A percentile compares a stretch with the other conserved stretches of the same genome.
Evolutionary conservation across 2,329 filamentous ascomycete genomes (phyloP).

Genomic region (Tolypocladium guangdongense): DNA sequence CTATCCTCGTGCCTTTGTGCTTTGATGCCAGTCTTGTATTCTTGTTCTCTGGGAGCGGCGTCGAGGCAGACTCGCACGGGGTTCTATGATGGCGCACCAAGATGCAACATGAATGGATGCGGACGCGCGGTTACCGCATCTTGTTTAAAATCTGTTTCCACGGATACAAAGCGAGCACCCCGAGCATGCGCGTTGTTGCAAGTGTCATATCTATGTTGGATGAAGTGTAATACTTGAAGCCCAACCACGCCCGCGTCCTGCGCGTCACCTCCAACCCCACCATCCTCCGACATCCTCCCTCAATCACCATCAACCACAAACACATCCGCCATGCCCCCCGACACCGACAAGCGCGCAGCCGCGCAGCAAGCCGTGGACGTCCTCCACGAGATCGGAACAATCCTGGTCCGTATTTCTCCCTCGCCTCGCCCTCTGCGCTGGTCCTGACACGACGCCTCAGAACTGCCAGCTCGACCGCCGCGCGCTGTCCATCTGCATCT

Average conservation of each 20-base stretch:
- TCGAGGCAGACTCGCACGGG: not conserved
- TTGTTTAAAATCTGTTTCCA: not conserved
- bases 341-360: slow-evolving; percentile 57
- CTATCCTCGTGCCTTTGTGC: not conserved
- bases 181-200: not conserved
- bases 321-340: slow-evolving; percentile 29
- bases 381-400: slow-evolving; percentile 73
- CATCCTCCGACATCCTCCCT: not conserved
- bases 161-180: not conserved
- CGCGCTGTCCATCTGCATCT: slow-evolving; percentile 88
- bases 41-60: not conserved
- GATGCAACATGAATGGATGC: not conserved
- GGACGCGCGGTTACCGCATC: not conserved
- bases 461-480: slow-evolving; percentile 89
- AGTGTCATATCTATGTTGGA: too few species aligned
- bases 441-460: slow-evolving; percentile 32
- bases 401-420: slow-evolving; percentile 51
- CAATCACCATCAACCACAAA: slow-evolving; percentile 1
- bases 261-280: not conserved
- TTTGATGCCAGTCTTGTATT: not conserved
- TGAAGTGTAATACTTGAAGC: not conserved
- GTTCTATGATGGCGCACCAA: not conserved
- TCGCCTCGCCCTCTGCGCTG: not conserved
- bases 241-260: not conserved
- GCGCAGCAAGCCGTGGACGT: slow-evolving; percentile 78